Conservation (phyloP, 305 asterid genomes). For the Plantago rigida region DNA sequence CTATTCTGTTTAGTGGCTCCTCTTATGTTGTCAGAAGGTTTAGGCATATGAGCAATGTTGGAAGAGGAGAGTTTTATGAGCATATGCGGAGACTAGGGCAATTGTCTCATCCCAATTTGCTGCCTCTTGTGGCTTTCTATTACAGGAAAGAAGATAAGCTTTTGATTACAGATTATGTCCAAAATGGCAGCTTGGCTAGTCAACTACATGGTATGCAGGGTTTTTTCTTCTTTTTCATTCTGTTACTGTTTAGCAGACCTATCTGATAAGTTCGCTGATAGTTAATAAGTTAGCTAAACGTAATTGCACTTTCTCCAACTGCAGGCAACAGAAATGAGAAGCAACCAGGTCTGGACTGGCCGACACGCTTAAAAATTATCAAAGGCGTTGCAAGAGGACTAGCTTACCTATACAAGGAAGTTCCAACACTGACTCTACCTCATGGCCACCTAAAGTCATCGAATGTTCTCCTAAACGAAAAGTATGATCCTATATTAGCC, state of each 20-base stretch:
- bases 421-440: constrained; percentile 41
- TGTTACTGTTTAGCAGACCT: no score
- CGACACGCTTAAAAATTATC: constrained; percentile 43
- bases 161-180: constrained; percentile 36
- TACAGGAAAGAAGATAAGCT: constrained; percentile 47
- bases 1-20: constrained; percentile 30
- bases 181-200: constrained; percentile 48
- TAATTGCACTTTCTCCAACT: neutral
- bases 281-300: no score
- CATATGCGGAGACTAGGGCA: constrained; percentile 45
- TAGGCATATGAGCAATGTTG: constrained; percentile 38
- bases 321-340: constrained; percentile 36
- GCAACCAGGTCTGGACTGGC: constrained; percentile 46
- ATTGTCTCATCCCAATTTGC: constrained; percentile 42
- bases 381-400: constrained; percentile 57
- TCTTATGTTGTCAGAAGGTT: constrained; percentile 43
- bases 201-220: constrained; percentile 39
- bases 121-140: constrained; percentile 48
- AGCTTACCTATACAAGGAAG: constrained; percentile 39
- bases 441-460: constrained; percentile 70
- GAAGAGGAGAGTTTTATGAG: constrained; percentile 39
- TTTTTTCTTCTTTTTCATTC: no score
- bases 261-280: no score
- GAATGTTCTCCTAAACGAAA: constrained; percentile 40
- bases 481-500: constrained; percentile 37